Base-by-base conservation (phyloP, 164 flowering plant genomes). In the Kingdonia uniflora region DNA sequence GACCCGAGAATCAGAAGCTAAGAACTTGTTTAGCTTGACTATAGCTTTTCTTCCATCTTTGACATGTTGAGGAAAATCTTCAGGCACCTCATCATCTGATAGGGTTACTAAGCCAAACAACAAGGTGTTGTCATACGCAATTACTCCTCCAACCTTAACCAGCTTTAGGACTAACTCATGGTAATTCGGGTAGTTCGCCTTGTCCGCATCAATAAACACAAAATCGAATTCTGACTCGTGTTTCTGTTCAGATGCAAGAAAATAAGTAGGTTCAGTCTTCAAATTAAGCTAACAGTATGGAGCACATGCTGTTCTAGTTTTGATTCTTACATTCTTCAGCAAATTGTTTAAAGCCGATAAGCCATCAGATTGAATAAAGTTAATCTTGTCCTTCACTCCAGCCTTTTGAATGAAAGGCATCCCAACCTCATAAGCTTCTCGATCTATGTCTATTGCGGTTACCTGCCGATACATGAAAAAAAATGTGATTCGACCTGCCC, bases 371-470 rank as follows among this genome's bases (percentile, higher is more conserved):
- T 68, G 59, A 2, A 61, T 20, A 52, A 71, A 71, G 19, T 68
- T 46, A 35, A 71, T 71, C 54, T 71, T 71, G 53, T 71, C 58
- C 17, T 60, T 65, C 2, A 67, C 64, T 1, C 75, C 67, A n/a
- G 67, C 71, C 54, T 59, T 61, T 24, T 19, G 13, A 12, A 71
- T 58, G 38, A 55, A 12, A 1, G 67, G 75, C 20, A 58, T 16
- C n/a, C 75, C 75, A 11, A 65, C 11, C 20, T 71, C 62, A 47
- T 38, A 68, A 8, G 64, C 44, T 42, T 61, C 62, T 33, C 65
- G 15, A 40, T 65, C 33, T 2, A 25, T 6, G 24, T 78, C 83
- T 14, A 76, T 62, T 17, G 73, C 80, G 42, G 56, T 59, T 6
- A 78, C 51, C 82, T 75, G 63, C 56, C 29, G 17, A 22, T 25